These are phyloP conservation scores for Aspergillus sp. DNA, from an alignment of 2,329 filamentous ascomycete species.

Conservation along the genomic window DNA sequence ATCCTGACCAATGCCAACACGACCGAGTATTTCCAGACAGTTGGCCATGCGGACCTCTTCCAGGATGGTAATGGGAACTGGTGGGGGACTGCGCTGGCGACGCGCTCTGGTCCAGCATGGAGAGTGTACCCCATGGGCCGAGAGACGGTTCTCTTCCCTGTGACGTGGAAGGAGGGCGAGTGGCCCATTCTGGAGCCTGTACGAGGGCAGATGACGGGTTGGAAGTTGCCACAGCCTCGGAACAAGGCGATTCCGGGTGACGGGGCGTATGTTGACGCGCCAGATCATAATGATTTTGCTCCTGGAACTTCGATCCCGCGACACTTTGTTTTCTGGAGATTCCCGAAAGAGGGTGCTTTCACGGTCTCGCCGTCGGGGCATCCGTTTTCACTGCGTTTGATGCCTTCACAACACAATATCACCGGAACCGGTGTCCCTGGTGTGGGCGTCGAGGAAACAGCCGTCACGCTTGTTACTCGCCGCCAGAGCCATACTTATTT, in stretches of 20 bases:
- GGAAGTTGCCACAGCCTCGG: neutral
- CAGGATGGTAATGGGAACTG: constrained; percentile 51
- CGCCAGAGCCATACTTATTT: constrained; percentile 7
- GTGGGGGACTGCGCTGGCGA: constrained; percentile 52
- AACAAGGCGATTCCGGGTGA: neutral
- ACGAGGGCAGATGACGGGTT: neutral
- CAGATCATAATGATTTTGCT: neutral
- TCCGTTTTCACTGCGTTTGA: neutral
- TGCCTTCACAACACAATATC: neutral
- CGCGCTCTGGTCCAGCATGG: constrained; percentile 34
- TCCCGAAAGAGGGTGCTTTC: neutral
- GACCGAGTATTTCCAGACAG: constrained; percentile 46
- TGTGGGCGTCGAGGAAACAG: neutral
- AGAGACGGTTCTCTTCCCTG: constrained; percentile 51
- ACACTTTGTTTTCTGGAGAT: constrained; percentile 4
- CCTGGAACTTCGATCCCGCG: neutral
- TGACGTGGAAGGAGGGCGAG: constrained; percentile 47
- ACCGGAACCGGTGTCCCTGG: neutral
- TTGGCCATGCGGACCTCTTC: constrained; percentile 58
- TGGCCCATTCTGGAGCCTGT: constrained; percentile 41
- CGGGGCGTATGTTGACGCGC: neutral
- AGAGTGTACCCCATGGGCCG: constrained; percentile 52
- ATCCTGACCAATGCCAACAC: constrained; percentile 40
- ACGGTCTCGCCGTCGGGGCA: neutral
- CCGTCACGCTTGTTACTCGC: neutral